These are phyloP conservation scores for Colletotrichum cereale DNA, from an alignment of 2,329 filamentous ascomycete genomes.

Conservation along the genomic window DNA sequence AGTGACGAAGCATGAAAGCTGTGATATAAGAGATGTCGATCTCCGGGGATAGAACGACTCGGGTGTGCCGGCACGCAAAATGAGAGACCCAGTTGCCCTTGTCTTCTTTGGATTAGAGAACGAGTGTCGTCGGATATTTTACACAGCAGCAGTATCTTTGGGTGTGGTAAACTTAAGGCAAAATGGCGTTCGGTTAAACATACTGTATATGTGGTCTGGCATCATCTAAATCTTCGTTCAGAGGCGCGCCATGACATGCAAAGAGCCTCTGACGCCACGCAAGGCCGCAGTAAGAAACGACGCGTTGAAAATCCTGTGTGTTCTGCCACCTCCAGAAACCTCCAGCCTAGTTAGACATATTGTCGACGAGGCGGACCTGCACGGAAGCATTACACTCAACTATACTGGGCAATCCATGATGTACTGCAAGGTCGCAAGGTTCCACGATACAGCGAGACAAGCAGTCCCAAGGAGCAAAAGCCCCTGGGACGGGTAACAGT, in stretches of 20 bases:
- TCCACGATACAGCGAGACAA: constrained; percentile 46
- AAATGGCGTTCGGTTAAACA: too few species aligned
- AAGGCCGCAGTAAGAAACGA: background rate
- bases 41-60: background rate
- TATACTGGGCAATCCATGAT: constrained; percentile 58
- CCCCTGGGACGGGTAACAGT: constrained; percentile 44
- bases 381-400: constrained; percentile 47
- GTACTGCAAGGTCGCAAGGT: constrained; percentile 55
- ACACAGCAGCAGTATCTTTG: too few species aligned
- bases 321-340: constrained; percentile 40
- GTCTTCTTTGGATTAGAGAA: too few species aligned
- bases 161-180: background rate
- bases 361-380: constrained; percentile 37
- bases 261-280: background rate
- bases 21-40: background rate
- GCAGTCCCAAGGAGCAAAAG: constrained; percentile 48
- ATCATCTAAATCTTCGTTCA: background rate
- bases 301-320: background rate
- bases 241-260: background rate
- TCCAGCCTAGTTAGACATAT: constrained; percentile 45
- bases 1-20: background rate
- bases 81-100: too few species aligned
- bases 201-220: background rate
- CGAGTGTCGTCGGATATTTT: too few species aligned
- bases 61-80: too few species aligned